Percentiles rank a stretch among this genome's conserved stretches.
phyloP scores from a whole-genome alignment of 2,329 filamentous ascomycete genomes.

The Colletotrichum tropicicola region DNA sequence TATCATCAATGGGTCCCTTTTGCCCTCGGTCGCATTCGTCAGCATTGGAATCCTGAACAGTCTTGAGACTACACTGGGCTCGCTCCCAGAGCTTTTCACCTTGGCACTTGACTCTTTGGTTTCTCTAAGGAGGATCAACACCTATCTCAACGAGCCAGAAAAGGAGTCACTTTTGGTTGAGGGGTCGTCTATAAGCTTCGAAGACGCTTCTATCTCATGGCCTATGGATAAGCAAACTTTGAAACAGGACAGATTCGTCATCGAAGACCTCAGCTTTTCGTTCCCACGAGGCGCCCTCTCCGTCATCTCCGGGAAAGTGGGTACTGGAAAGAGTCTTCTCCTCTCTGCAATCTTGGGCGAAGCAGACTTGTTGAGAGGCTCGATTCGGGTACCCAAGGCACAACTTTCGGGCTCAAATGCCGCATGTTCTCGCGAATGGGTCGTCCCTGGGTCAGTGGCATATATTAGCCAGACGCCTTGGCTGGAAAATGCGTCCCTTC shows the following conservation, averaged over 20 bases:
- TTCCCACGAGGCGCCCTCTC: neutral
- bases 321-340: neutral
- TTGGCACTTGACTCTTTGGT: conserved; percentile 76
- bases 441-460: conserved; percentile 37
- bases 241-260: neutral
- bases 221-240: neutral
- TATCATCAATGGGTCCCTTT: neutral
- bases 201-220: neutral
- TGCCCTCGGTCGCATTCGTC: neutral
- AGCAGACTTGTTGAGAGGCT: neutral
- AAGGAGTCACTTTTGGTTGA: conserved; percentile 62
- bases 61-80: conserved; percentile 26
- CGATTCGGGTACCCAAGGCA: neutral
- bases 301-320: conserved; percentile 7
- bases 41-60: neutral
- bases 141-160: conserved; percentile 74
- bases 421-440: neutral
- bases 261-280: neutral
- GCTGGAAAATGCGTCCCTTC: conserved; percentile 55
- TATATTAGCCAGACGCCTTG: conserved; percentile 58
- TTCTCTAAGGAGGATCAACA: conserved; percentile 74
- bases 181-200: conserved; percentile 45
- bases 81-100: conserved; percentile 77
- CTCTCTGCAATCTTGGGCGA: conserved; percentile 1
- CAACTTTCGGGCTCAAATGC: neutral